Base-by-base conservation (phyloP, 768 basidiomycete species). In the Termitomyces sp. region DNA sequence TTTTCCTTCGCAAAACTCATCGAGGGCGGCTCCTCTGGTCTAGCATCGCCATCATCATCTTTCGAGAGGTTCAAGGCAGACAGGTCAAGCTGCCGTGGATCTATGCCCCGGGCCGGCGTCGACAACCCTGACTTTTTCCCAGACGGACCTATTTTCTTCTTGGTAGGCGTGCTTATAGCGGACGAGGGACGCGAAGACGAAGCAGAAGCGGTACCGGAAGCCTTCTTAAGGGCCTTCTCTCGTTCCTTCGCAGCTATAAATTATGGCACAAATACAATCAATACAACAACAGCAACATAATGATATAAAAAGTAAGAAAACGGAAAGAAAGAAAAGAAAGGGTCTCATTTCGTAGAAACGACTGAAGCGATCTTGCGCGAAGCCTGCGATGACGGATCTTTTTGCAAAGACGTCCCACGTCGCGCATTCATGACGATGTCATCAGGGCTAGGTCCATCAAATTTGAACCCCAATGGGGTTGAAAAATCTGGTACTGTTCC, bases 371-470 rank as follows among this genome's bases (percentile, higher is more conserved):
- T 44, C 63, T 69, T 72, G 41, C 63, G 63, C 48, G 58, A 59
- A 42, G 59, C 56, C 23, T 66, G 31, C 14, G 66, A 61, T 29
- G 58, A 35, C 35, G 65, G 32, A 43, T 65, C 60, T 52, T 63
- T 71, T 53, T 74, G 73, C 54, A 89, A 71, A 31, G 85, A 73
- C 4, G 93, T 90, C 45, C 90, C 90, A 53, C 82, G 85, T 48
- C 93, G 84, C 53, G 93, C 91, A 62, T 83, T 84, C 64, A 90
- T 75, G 9, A 98, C 85, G 60, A 91, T 73, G 65, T 98, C 96
- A 63, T 98, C 96, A 21, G 96, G 96, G 70, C 95, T 97, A 35
- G 91, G 92, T 23, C 79, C 81, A 60, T 94, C 85, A 66, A 95
- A 93, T 10, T 83, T 73, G 67, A 91, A 92, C 3, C 74, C 71